These are phyloP conservation scores for Pythium coloratum DNA, from an alignment of 352 stramenopile species.

Conservation along the genomic window DNA sequence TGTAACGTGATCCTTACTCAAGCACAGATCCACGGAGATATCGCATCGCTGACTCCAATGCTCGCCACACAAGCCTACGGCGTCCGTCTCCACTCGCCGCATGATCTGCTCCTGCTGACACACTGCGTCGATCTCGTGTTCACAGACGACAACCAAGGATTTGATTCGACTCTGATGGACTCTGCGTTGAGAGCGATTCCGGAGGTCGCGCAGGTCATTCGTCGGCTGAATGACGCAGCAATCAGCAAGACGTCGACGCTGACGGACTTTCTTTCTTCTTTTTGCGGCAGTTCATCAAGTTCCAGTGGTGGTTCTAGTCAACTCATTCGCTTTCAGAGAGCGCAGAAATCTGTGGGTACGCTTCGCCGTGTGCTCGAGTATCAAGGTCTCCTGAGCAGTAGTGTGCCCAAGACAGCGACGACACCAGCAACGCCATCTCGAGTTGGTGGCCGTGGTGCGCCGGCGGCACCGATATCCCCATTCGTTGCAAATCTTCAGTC, in stretches of 20 bases:
- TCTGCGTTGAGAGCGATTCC: constrained; percentile 12
- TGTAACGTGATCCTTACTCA: neutral
- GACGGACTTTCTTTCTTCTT: neutral
- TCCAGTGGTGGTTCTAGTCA: neutral
- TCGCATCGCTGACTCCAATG: neutral
- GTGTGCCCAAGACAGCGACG: neutral
- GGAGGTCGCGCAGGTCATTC: constrained; percentile 7
- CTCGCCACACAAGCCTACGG: constrained; percentile 10
- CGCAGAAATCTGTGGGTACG: neutral
- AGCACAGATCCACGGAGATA: neutral
- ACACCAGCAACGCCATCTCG: constrained; percentile 3
- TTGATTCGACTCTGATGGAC: constrained; percentile 12
- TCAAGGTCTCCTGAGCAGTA: constrained; percentile 5
- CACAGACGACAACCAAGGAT: neutral
- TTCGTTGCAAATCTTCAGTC: neutral
- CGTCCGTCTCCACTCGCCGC: neutral
- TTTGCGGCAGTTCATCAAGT: neutral
- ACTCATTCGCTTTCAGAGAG: neutral
- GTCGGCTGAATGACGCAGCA: constrained; percentile 2
- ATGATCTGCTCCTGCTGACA: constrained; percentile 1
- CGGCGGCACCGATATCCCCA: neutral
- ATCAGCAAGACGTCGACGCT: neutral
- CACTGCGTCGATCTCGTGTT: constrained; percentile 21
- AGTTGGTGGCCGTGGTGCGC: neutral
- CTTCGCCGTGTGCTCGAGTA: constrained; percentile 19